Conservation (phyloP, 768 basidiomycete genomes). For the Boletus pseudopeckii region DNA sequence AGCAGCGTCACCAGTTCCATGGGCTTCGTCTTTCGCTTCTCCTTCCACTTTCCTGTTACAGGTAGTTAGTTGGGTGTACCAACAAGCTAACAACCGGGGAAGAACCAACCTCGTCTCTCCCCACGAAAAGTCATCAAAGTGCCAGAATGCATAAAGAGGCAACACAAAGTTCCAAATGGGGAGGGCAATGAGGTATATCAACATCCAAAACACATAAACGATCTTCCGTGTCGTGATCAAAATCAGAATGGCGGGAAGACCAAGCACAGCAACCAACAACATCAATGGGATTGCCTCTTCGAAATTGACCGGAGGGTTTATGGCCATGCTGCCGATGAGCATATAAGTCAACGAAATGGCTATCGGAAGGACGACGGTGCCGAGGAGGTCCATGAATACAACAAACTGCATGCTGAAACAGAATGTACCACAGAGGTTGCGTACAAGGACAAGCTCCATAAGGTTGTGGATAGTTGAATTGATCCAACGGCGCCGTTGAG, state of each 20-base stretch:
- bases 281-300: constrained; percentile 92
- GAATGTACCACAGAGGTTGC: constrained; percentile 96
- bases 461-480: constrained; percentile 99
- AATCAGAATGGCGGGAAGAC: constrained; percentile 89
- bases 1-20: constrained; percentile 60
- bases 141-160: constrained; percentile 97
- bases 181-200: constrained; percentile 87
- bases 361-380: constrained; percentile 89
- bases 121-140: constrained; percentile 99
- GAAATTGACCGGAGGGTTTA: constrained; percentile 80
- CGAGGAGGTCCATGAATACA: constrained; percentile 94
- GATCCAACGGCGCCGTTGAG: constrained; percentile 98
- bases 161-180: constrained; percentile 96
- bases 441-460: constrained; percentile 97
- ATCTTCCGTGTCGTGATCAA: constrained; percentile 92
- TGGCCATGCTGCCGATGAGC: constrained; percentile 76
- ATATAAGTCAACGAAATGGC: constrained; percentile 90
- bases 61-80: constrained; percentile 9
- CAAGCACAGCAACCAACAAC: constrained; percentile 85
- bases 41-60: constrained; percentile 85
- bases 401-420: constrained; percentile 99
- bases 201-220: constrained; percentile 97
- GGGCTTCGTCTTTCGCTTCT: constrained; percentile 75
- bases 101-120: constrained; percentile 86
- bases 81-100: not conserved